Percentiles rank a stretch among this genome's conserved stretches.
These are phyloP conservation scores for Thalia dealbata DNA, from an alignment of 176 grass and related monocot species.

Conservation along the genomic window DNA sequence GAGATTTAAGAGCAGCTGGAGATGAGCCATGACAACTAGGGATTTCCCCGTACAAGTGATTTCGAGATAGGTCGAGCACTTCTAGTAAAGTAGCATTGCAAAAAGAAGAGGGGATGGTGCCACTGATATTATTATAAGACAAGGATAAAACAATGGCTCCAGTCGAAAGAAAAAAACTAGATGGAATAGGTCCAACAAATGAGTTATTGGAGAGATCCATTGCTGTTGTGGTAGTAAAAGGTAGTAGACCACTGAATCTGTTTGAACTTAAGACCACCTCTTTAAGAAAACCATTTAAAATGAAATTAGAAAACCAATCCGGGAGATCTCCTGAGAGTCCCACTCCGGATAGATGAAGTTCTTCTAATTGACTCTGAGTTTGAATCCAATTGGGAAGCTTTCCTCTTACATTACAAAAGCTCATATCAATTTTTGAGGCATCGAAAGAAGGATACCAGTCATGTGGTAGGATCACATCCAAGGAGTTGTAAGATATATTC, in stretches of 20 bases:
- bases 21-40: background rate
- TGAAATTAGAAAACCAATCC: background rate
- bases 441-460: background rate
- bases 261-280: background rate
- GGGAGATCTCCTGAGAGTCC: background rate
- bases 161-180: too few species aligned
- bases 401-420: background rate
- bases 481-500: slow-evolving; percentile 22
- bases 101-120: background rate
- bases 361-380: background rate
- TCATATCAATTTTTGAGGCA: background rate
- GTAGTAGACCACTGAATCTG: background rate
- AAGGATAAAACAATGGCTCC: background rate
- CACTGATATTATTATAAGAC: background rate
- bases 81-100: background rate
- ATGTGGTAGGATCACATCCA: slow-evolving; percentile 6
- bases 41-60: background rate
- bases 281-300: background rate
- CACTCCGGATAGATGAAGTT: background rate
- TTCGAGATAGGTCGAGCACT: background rate
- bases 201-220: background rate
- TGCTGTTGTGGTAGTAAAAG: background rate
- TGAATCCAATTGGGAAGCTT: background rate
- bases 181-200: background rate
- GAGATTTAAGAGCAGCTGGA: background rate